phyloP scores from a whole-genome alignment of 2,329 filamentous ascomycete genomes.

The Pseudocercospora cruenta region DNA sequence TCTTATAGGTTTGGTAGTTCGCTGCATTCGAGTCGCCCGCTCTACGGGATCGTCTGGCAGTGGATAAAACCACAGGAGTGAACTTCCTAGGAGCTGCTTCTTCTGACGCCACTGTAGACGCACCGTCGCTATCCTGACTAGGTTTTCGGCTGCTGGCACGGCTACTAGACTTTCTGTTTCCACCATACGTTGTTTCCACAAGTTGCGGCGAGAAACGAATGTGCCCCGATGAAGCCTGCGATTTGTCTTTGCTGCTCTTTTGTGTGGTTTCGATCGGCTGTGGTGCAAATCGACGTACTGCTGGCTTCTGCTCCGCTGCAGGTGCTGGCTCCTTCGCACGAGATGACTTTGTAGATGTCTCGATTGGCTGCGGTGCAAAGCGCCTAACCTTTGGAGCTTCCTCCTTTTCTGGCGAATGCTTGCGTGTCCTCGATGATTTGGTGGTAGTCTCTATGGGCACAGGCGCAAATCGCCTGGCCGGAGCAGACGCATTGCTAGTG shows the following conservation, averaged over 20 bases:
- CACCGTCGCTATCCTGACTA: constrained; percentile 24
- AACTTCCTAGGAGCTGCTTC: constrained; percentile 56
- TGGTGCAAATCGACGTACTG: constrained; percentile 34
- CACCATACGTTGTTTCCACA: constrained; percentile 37
- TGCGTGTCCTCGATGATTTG: constrained; percentile 14
- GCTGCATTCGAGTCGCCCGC: constrained; percentile 66
- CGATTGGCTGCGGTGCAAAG: constrained; percentile 39
- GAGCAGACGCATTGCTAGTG: constrained; percentile 9
- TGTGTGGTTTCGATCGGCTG: constrained; percentile 45
- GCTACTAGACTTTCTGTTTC: constrained; percentile 29
- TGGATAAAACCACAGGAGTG: constrained; percentile 79
- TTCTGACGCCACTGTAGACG: constrained; percentile 19
- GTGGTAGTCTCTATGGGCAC: constrained; percentile 71
- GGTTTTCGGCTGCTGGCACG: constrained; percentile 26
- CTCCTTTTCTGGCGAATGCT: constrained; percentile 23
- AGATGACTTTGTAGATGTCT: constrained; percentile 29
- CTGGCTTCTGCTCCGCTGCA: constrained; percentile 20
- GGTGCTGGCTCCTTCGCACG: constrained; percentile 38
- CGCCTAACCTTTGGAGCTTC: constrained; percentile 24
- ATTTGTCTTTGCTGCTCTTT: constrained; percentile 35
- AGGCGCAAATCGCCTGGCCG: constrained; percentile 61
- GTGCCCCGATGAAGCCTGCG: constrained; percentile 20
- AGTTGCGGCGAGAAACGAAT: constrained; percentile 40
- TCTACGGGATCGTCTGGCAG: constrained; percentile 71
- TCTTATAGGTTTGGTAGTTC: constrained; percentile 69